Conservation (phyloP, 1,139 yeast genomes). For the Scheffersomyces cryptocercus region DNA sequence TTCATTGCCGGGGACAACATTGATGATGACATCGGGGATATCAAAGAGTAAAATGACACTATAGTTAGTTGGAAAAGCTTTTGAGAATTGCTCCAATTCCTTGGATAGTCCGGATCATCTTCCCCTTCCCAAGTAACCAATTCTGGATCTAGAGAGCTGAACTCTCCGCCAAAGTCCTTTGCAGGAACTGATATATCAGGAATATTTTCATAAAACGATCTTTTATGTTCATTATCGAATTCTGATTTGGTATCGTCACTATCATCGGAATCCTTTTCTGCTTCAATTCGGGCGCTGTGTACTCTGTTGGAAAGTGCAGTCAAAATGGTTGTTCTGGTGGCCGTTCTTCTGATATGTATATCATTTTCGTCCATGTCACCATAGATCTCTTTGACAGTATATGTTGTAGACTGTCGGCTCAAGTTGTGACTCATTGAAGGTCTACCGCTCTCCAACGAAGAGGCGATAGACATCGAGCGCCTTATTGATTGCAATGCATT, state of each 20-base stretch:
- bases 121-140: conserved; percentile 66
- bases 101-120: conserved; percentile 59
- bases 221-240: not conserved
- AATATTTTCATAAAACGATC: conserved; percentile 20
- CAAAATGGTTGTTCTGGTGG: conserved; percentile 40
- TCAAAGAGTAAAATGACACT: conserved; percentile 54
- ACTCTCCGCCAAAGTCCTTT: conserved; percentile 50
- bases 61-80: conserved; percentile 48
- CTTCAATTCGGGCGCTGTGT: conserved; percentile 4
- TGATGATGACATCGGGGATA: conserved; percentile 62
- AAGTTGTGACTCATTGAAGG: not conserved
- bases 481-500: not conserved
- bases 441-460: not conserved
- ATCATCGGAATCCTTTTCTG: conserved; percentile 3
- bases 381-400: conserved; percentile 18
- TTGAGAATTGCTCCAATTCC: conserved; percentile 51
- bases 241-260: not conserved
- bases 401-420: conserved; percentile 1
- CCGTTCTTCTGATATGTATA: conserved; percentile 36
- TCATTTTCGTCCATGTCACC: conserved; percentile 24
- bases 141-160: conserved; percentile 56
- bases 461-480: not conserved
- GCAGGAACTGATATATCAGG: conserved; percentile 44
- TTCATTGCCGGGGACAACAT: conserved; percentile 59
- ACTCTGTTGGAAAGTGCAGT: conserved; percentile 34